Conservation (phyloP, 805 yeast genomes). For the Cyberlindnera subsufficiens region DNA sequence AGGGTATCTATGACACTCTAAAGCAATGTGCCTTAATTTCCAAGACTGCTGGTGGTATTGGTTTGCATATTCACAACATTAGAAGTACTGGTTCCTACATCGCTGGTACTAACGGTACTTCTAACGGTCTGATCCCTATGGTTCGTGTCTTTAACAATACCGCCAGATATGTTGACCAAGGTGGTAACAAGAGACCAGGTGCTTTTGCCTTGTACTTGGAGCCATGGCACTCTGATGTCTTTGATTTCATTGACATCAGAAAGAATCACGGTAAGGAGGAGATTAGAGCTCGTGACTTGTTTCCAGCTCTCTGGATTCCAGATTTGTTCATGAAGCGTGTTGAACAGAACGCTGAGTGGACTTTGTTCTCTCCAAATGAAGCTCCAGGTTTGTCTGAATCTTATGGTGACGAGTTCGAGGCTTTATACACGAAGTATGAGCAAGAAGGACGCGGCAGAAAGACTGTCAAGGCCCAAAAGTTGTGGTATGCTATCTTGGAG, state of each 20-base stretch:
- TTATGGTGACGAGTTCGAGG: slow-evolving; percentile 80
- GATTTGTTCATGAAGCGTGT: slow-evolving; percentile 93
- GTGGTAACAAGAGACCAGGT: slow-evolving; percentile 97
- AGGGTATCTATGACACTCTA: slow-evolving; percentile 87
- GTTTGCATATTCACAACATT: slow-evolving; percentile 82
- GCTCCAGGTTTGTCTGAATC: slow-evolving; percentile 81
- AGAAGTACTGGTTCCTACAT: slow-evolving; percentile 84
- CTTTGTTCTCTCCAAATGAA: slow-evolving; percentile 82
- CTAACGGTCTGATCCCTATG: slow-evolving; percentile 96
- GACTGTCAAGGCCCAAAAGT: slow-evolving; percentile 76
- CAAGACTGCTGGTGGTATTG: slow-evolving; percentile 94
- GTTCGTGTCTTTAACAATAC: slow-evolving; percentile 90
- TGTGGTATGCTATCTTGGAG: slow-evolving; percentile 85
- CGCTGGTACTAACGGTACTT: slow-evolving; percentile 88
- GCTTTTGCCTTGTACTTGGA: slow-evolving; percentile 92
- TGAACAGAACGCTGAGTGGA: slow-evolving; percentile 74
- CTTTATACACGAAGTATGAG: slow-evolving; percentile 69
- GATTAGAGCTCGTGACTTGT: slow-evolving; percentile 85
- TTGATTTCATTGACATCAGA: slow-evolving; percentile 78
- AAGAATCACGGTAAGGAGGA: slow-evolving; percentile 97
- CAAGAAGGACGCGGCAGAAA: slow-evolving; percentile 55
- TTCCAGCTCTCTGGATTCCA: slow-evolving; percentile 92
- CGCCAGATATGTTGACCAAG: slow-evolving; percentile 96
- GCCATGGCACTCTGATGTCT: slow-evolving; percentile 95
- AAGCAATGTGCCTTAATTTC: slow-evolving; percentile 87